Evolutionary conservation across 495 filamentous ascomycete species (phyloP), one percentile per base, ranked within the genome.

Genomic region (Xylaria bambusicola): DNA sequence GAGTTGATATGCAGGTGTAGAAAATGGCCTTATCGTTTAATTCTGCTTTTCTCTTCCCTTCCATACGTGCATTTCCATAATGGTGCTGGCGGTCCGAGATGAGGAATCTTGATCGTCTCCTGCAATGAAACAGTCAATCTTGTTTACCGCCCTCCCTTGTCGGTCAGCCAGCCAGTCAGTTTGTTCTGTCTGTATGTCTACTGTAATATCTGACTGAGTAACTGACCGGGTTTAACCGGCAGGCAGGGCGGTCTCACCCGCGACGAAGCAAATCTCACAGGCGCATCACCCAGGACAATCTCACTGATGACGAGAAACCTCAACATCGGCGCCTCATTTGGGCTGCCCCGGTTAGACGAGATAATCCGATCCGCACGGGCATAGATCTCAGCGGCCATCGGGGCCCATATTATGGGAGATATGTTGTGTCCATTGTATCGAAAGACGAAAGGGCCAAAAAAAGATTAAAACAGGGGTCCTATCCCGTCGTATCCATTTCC

Each of bases 341-440:
- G 26, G 46, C 24, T 33, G 46, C 24, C 36, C 35, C 27, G 13
- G 46, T 58, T 36, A 51, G 46, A 51, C 47, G 40, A 24, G 7
- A 51, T 58, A 49, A 35, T 35, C 46, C 46, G 56, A 51, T 35
- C 9, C 26, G 26, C 24, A 33, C 36, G 33, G 35, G 38, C 26
- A 35, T 42, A 20, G 35, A 51, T 58, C 56, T 42, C 46, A 46
- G 42, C 23, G 13, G 46, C 13, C 36, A 58, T 50, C 56, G 47
- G 55, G 29, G 20, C 6, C 42, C n/a, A n/a, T 15, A 21, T 18
- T 3, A 13, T 29, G 46, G 54, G 54, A 20, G 38, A 15, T 18
- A 53, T n/a, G 50, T 13, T 6, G 23, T 15, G 13, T 56, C 6
- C 38, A 4, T 5, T n/a, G 15, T 46, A 17, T 27, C n/a, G n/a